Conservation (phyloP, 306 rosid species). For the Castanea mollissima region DNA sequence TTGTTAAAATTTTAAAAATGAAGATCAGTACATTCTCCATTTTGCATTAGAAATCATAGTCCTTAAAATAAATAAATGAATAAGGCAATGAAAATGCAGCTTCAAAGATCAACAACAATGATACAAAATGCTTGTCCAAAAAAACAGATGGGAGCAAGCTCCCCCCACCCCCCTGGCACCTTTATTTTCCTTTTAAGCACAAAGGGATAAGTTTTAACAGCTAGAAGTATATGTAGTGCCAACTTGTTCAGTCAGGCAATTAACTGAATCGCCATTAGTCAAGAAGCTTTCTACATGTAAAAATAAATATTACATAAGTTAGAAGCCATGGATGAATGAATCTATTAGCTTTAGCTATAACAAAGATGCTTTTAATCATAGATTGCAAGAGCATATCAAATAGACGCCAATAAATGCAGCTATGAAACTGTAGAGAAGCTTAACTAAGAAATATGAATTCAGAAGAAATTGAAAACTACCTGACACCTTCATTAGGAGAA, state of each 20-base stretch:
- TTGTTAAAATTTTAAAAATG: background rate
- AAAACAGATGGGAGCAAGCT: background rate
- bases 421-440: background rate
- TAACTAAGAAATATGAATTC: background rate
- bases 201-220: background rate
- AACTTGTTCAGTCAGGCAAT: background rate
- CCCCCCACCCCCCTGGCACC: background rate
- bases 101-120: background rate
- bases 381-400: no score
- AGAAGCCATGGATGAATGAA: background rate
- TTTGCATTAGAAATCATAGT: background rate
- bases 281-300: background rate
- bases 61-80: background rate
- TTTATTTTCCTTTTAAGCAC: background rate
- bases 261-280: background rate
- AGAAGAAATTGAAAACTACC: slow-evolving; percentile 47
- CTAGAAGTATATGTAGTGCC: background rate
- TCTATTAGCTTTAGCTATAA: background rate
- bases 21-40: background rate
- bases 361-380: no score
- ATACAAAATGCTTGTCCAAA: background rate
- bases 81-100: background rate
- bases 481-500: slow-evolving; percentile 96
- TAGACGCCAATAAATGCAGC: background rate
- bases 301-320: background rate